Evolutionary conservation across 345 rosid genomes (phyloP).

Genomic region (Melaleuca quinquenervia): DNA sequence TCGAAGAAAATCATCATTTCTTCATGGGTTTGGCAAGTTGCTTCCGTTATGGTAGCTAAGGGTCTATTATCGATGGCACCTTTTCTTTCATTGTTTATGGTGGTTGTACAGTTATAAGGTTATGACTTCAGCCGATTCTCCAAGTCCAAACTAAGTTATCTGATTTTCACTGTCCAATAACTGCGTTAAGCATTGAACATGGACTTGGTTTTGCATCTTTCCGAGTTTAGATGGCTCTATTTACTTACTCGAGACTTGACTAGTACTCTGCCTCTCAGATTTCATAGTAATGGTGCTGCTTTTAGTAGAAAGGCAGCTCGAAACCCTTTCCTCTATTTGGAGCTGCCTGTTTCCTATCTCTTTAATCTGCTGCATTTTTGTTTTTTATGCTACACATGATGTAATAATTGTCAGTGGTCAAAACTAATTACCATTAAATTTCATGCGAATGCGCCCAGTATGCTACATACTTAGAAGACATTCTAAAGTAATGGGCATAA

Average conservation of each 20-base stretch:
- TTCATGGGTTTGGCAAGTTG: background rate
- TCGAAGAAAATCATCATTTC: background rate
- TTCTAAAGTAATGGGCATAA: background rate
- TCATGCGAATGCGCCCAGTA: background rate
- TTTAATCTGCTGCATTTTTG: background rate
- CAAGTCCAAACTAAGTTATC: background rate
- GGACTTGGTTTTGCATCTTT: background rate
- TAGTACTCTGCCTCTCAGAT: background rate
- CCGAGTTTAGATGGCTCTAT: background rate
- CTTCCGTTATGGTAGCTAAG: background rate
- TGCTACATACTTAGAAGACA: background rate
- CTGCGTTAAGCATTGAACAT: background rate
- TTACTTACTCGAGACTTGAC: background rate
- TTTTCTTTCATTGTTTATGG: background rate
- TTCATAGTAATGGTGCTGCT: background rate
- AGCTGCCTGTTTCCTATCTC: background rate
- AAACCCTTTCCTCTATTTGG: background rate
- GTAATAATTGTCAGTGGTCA: background rate
- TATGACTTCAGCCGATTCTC: background rate
- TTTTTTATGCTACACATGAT: background rate
- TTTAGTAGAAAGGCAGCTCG: background rate
- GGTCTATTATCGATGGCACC: background rate
- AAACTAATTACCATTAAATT: background rate
- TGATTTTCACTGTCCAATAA: background rate
- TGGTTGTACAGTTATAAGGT: background rate